Evolutionary conservation across 331 rosid species (phyloP).

Genomic region (Cucumis variabilis): DNA sequence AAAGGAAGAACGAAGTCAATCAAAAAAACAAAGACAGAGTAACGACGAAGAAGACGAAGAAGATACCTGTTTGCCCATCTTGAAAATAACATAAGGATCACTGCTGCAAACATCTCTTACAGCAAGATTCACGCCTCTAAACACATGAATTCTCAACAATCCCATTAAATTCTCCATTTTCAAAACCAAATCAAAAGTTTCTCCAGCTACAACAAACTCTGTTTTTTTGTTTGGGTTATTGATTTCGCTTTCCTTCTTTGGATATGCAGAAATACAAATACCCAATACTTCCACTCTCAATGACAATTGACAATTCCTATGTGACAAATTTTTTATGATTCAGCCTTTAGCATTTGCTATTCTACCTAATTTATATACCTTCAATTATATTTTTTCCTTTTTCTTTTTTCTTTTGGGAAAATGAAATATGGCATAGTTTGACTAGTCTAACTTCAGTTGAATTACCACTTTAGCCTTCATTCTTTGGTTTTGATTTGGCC

Average conservation of each 20-base stretch:
- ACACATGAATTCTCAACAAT: constrained; percentile 38
- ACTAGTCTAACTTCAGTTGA: neutral
- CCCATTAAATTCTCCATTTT: constrained; percentile 48
- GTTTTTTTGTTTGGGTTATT: neutral
- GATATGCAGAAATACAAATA: neutral
- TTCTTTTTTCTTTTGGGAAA: neutral
- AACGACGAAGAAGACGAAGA: neutral
- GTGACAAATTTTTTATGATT: neutral
- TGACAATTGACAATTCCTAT: neutral
- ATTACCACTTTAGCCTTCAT: neutral
- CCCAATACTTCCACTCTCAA: neutral
- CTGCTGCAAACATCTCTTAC: constrained; percentile 44
- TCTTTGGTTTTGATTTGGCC: neutral
- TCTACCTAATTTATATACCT: constrained; percentile 1
- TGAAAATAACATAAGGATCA: constrained; percentile 48
- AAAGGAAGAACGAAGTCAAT: neutral
- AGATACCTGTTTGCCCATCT: constrained; percentile 48
- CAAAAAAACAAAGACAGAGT: neutral
- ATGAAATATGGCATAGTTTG: neutral
- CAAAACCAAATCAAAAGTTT: neutral
- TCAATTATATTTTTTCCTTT: neutral
- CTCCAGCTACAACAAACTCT: neutral
- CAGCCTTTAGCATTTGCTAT: neutral
- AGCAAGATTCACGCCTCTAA: constrained; percentile 45
- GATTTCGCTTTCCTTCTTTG: neutral